These are phyloP conservation scores for Aspergillus costaricaensis DNA, from an alignment of 2,329 filamentous ascomycete genomes.

Conservation along the genomic window DNA sequence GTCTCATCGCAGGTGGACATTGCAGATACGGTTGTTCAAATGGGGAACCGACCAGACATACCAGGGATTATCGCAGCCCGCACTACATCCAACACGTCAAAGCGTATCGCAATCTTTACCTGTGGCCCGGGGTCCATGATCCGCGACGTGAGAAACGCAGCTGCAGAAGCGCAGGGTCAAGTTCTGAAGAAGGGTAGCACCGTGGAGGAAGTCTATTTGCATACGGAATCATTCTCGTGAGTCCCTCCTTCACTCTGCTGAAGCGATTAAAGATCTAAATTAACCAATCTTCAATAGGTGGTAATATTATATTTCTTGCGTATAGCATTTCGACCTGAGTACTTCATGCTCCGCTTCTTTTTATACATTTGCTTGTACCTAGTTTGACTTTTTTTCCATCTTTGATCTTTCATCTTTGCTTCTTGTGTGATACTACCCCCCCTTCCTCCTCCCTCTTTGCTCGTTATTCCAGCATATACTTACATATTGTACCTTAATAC, in stretches of 20 bases:
- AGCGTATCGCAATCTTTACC: slow-evolving; percentile 35
- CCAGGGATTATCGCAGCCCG: slow-evolving; percentile 22
- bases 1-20: not conserved
- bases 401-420: no score
- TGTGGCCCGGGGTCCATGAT: slow-evolving; percentile 52
- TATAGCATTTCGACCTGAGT: no score
- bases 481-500: no score
- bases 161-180: slow-evolving; percentile 45
- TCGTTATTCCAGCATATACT: no score
- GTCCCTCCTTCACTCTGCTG: slow-evolving; percentile 24
- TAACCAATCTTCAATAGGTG: not conserved
- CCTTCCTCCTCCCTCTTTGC: no score
- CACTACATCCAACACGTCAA: slow-evolving; percentile 16
- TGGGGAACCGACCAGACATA: slow-evolving; percentile 36
- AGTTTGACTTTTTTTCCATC: no score
- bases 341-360: no score
- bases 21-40: not conserved
- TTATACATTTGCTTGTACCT: no score
- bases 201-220: slow-evolving; percentile 46
- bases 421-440: no score
- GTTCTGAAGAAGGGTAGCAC: slow-evolving; percentile 32
- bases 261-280: not conserved
- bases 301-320: not conserved
- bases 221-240: slow-evolving; percentile 53
- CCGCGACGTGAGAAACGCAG: slow-evolving; percentile 51